These are phyloP conservation scores for Naganishia vaughanmartiniae DNA, from an alignment of 768 basidiomycete species.

Conservation along the genomic window DNA sequence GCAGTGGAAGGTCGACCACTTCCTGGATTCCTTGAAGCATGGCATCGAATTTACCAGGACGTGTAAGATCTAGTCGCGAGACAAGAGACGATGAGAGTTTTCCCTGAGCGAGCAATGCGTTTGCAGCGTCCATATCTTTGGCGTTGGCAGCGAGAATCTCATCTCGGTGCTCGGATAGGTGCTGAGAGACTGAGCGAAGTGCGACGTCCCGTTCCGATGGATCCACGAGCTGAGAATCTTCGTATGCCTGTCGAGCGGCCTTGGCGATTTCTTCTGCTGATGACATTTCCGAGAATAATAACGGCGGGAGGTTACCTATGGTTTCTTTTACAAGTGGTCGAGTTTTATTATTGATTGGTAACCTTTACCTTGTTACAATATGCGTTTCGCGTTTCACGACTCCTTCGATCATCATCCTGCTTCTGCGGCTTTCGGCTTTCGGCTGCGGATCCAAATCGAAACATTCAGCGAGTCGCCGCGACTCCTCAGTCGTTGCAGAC, in stretches of 20 bases:
- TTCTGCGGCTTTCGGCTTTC: neutral
- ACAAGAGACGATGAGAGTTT: constrained; percentile 77
- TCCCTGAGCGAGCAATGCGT: constrained; percentile 73
- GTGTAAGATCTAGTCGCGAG: constrained; percentile 75
- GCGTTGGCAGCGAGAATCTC: constrained; percentile 76
- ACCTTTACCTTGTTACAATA: too few relatives aligned
- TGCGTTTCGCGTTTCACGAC: neutral
- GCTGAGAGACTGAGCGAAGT: constrained; percentile 65
- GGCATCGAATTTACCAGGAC: constrained; percentile 81
- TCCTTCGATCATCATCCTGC: neutral
- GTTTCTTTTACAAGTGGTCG: too few relatives aligned
- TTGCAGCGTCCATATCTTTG: constrained; percentile 75
- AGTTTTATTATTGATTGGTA: too few relatives aligned
- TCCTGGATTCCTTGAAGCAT: constrained; percentile 88
- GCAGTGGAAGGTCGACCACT: constrained; percentile 79
- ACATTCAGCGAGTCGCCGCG: too few relatives aligned
- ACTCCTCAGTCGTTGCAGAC: too few relatives aligned
- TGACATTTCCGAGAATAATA: constrained; percentile 6
- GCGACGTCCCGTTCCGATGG: constrained; percentile 68
- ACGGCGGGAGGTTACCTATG: neutral
- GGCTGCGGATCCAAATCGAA: neutral
- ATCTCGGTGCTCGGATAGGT: constrained; percentile 64
- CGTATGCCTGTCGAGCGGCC: constrained; percentile 77
- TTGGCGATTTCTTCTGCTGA: constrained; percentile 64
- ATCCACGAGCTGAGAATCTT: constrained; percentile 76